Base-by-base conservation (phyloP, 495 filamentous ascomycete genomes). In the Lasiosphaeria miniovina region DNA sequence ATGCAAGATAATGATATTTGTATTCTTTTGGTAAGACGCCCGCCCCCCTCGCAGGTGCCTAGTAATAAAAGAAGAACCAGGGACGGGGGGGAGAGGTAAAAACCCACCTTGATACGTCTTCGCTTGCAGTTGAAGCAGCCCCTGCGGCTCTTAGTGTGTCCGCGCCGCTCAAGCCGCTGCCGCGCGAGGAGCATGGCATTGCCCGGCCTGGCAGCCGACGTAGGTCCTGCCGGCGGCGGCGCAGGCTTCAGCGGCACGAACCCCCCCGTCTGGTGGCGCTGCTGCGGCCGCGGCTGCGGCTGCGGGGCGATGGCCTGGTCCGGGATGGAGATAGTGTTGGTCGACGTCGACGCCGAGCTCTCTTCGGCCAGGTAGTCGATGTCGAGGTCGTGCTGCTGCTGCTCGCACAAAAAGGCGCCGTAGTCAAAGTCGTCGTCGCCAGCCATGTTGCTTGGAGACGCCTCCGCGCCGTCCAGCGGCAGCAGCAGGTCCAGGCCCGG, bases 61-160 rank as follows among this genome's bases (percentile, higher is more conserved):
- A n/a, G 50, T 4, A 54, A 49, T 24, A 31, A 36, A 14, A 12
- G 46, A 6, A 0, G 41, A 11, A 54, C 17, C 1, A 15, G n/a
- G n/a, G n/a, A 14, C 7, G 8, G 38, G 38, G 38, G 7, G 14
- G 14, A 3, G 14, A 3, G 38, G 38, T 41, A 1, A 9, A 3
- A 14, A 41, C 24, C 24, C 24, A 78, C 80, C 77, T 87, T 88
- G 64, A 88, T 86, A 59, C 80, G 75, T 9, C 84, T 73, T 46
- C 77, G 71, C 67, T 88, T 88, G 76, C 86, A 88, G 69, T 85
- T 84, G 60, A 79, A 84, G 64, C 85, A 88, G 1, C 84, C 85
- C n/a, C 77, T 69, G 3, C 85, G 73, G 34, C 82, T 85, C 66
- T 88, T 88, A 2, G 79, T 86, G 58, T 87, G 84, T 0, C 79